A percentile compares a stretch with the other conserved stretches of the same genome.
phyloP scores from a whole-genome alignment of 1,139 yeast genomes.

The Maudiozyma humilis region DNA sequence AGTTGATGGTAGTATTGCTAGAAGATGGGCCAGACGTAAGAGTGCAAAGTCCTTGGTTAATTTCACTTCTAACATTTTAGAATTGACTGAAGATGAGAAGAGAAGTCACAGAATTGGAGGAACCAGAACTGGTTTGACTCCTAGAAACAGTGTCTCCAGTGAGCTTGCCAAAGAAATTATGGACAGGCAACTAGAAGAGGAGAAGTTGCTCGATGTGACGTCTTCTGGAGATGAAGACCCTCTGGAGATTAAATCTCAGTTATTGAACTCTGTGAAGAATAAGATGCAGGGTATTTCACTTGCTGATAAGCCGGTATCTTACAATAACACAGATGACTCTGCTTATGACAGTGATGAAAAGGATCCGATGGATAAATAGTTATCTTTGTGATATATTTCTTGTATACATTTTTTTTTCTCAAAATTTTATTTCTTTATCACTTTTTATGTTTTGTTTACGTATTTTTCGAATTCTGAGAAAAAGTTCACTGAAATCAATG shows the following conservation, averaged over 20 bases:
- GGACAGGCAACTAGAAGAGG: not conserved
- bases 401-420: not conserved
- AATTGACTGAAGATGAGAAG: constrained; percentile 55
- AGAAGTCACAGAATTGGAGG: constrained; percentile 24
- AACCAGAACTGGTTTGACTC: constrained; percentile 19
- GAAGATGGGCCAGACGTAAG: constrained; percentile 50
- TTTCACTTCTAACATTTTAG: constrained; percentile 58
- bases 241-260: constrained; percentile 12
- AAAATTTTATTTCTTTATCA: not conserved
- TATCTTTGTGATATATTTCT: not conserved
- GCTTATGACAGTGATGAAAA: constrained; percentile 4
- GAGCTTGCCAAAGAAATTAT: constrained; percentile 11
- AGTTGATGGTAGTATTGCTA: constrained; percentile 13
- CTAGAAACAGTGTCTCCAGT: constrained; percentile 19
- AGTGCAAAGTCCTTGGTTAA: constrained; percentile 64
- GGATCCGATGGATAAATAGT: constrained; percentile 3
- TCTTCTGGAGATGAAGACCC: constrained; percentile 1
- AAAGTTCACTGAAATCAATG: too few species aligned
- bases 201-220: not conserved
- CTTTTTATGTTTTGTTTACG: not conserved
- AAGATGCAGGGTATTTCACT: constrained; percentile 16
- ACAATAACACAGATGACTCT: constrained; percentile 1
- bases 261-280: constrained; percentile 19
- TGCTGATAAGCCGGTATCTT: constrained; percentile 4
- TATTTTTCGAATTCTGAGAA: not conserved